phyloP scores from a whole-genome alignment of 176 grass and related monocot species.

The bread wheat (Triticum aestivum) region DNA sequence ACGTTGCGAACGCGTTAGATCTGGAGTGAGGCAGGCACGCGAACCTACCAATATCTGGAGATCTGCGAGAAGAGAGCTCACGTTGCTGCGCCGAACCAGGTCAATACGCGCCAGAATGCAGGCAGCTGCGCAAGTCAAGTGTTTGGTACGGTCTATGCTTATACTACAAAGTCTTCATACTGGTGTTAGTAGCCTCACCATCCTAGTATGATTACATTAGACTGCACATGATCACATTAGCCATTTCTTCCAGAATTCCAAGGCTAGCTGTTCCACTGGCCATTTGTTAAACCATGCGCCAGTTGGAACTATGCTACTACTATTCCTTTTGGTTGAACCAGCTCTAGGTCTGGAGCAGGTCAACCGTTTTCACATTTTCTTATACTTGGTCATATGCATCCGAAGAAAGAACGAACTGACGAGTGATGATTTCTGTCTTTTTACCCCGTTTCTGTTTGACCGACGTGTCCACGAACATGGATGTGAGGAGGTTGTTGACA shows the following conservation, averaged over 20 bases:
- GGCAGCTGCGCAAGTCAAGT: slow-evolving; percentile 22
- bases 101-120: slow-evolving; percentile 8
- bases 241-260: background rate
- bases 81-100: slow-evolving; percentile 23
- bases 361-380: slow-evolving; percentile 19
- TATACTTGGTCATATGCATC: slow-evolving; percentile 13
- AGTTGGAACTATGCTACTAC: background rate
- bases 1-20: slow-evolving; percentile 30
- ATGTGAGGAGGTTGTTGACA: background rate
- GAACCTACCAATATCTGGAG: slow-evolving; percentile 28
- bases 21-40: slow-evolving; percentile 20
- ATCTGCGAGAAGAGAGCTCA: background rate
- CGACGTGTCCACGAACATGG: no score
- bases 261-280: background rate
- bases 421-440: background rate
- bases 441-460: background rate
- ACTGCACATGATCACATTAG: background rate
- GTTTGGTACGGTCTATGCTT: slow-evolving; percentile 20
- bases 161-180: no score
- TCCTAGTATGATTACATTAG: slow-evolving; percentile 5
- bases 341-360: slow-evolving; percentile 13
- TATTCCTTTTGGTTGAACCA: slow-evolving; percentile 21
- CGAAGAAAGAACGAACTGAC: background rate
- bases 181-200: slow-evolving; percentile 13
- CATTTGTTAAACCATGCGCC: background rate